Evolutionary conservation across 768 basidiomycete species (phyloP), one percentile per base, ranked within the genome.

Genomic region (Mycena venus): DNA sequence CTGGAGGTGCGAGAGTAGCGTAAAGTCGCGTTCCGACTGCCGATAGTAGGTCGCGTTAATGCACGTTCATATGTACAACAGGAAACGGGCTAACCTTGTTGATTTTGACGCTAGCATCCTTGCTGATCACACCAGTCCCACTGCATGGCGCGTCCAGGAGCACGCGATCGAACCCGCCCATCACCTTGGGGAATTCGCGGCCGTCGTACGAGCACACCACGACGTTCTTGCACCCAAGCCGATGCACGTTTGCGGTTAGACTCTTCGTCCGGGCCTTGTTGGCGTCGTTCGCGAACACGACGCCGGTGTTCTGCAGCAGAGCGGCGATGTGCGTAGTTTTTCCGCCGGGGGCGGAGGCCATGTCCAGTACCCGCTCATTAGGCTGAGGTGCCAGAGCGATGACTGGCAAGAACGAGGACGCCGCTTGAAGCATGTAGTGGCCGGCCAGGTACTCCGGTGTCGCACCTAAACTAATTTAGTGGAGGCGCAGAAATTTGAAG

Each of bases 381-480:
- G 96, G 96, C 80, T 97, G 94, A 7, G 98, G 98, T 29, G 91
- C 88, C 44, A 99, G 93, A 4, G 98, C 96, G 75, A 99, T 97
- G 80, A 99, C 98, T 66, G 98, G 98, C n/a, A 99, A 90, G 89
- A 99, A 99, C 0, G 98, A 99, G 7, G 97, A 98, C 14, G 98
- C 98, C 8, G 98, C 96, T 87, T 99, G 98, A 29, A 99, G 94
- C 96, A 99, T 99, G 85, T 99, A 99, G 82, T 99, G 97, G 3
- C 98, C 98, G 0, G 98, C 97, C 44, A 99, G 91, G 84, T 99
- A 99, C 85, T 99, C 98, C 14, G 98, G 98, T 2, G 98, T 99
- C 8, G 98, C 98, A 82, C 95, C 93, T 93, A 77, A 49, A 40
- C 31, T 25, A 58, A 55, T 44, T 70, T 31, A 61, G 49, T 70